These are phyloP conservation scores for Plasmodium relictum DNA, from an alignment of 169 alveolate species.

Conservation along the genomic window DNA sequence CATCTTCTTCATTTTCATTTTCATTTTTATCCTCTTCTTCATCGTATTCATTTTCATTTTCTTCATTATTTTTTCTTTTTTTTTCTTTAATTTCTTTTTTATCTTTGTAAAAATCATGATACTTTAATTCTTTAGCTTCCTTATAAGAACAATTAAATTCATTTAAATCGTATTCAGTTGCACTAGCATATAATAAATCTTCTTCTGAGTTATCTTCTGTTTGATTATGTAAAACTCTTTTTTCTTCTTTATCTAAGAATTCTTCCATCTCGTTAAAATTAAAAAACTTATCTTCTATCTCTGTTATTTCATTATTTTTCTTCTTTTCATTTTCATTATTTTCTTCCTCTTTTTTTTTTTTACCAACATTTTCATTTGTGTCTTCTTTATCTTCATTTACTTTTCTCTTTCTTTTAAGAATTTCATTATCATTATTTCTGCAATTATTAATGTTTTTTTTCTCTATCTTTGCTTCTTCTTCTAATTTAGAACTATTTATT, in stretches of 20 bases:
- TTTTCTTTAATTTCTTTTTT: conserved; percentile 29
- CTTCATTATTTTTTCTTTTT: conserved; percentile 12
- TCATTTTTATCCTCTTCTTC: conserved; percentile 49
- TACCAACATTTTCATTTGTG: neutral
- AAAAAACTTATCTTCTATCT: conserved; percentile 32
- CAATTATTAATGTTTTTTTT: neutral
- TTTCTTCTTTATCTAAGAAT: conserved; percentile 35
- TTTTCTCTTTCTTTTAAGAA: neutral
- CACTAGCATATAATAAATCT: neutral
- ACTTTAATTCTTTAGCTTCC: conserved; percentile 4
- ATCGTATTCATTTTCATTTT: neutral
- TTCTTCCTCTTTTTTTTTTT: neutral
- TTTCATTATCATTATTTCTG: neutral
- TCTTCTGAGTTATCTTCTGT: neutral
- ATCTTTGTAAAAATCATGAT: conserved; percentile 27
- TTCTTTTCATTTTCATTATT: neutral
- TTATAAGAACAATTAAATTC: conserved; percentile 37
- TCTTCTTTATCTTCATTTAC: neutral
- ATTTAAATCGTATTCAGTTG: conserved; percentile 28
- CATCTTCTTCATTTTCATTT: conserved; percentile 76
- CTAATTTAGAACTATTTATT: neutral
- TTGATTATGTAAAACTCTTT: neutral
- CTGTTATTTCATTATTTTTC: neutral
- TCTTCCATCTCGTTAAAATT: conserved; percentile 47
- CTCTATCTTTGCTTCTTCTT: neutral